phyloP scores from a whole-genome alignment of 192 early-diverging fungal species.

The Umbelopsis ramanniana region DNA sequence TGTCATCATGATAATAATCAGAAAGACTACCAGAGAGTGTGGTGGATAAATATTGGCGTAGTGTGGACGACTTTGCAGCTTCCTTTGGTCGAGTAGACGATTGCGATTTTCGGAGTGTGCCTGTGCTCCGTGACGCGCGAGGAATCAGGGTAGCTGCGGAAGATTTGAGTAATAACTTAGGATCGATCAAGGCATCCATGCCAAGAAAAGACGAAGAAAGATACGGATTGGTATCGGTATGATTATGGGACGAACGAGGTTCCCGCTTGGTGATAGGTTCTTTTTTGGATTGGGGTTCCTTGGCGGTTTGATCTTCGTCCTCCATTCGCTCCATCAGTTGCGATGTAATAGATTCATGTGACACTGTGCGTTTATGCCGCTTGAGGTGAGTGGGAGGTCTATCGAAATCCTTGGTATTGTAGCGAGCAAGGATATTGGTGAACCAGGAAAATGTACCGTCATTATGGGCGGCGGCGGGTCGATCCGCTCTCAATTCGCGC shows the following conservation, averaged over 20 bases:
- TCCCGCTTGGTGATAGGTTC: background rate
- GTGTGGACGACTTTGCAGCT: background rate
- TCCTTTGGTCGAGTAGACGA: background rate
- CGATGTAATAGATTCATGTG: slow-evolving; percentile 23
- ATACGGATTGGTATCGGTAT: slow-evolving; percentile 9
- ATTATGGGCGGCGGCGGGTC: background rate
- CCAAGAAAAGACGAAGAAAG: slow-evolving; percentile 18
- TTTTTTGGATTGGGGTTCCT: background rate
- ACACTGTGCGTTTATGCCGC: slow-evolving; percentile 15
- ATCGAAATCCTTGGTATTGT: slow-evolving; percentile 6
- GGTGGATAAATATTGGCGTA: slow-evolving; percentile 3
- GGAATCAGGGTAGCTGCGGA: slow-evolving; percentile 6
- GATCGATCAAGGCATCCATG: background rate
- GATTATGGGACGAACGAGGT: too few relatives aligned
- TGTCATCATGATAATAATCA: slow-evolving; percentile 3
- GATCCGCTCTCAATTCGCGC: background rate
- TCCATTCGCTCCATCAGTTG: slow-evolving; percentile 18
- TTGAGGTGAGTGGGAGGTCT: background rate
- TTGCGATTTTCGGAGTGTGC: background rate
- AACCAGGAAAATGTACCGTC: slow-evolving; percentile 77
- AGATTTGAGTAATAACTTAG: background rate
- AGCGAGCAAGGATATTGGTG: slow-evolving; percentile 57
- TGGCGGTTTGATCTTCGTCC: background rate
- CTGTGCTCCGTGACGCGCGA: background rate
- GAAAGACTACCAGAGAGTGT: background rate